Evolutionary conservation across 2,329 filamentous ascomycete species (phyloP), one percentile per base, ranked within the genome.

Genomic region (Bertia moriformis): DNA sequence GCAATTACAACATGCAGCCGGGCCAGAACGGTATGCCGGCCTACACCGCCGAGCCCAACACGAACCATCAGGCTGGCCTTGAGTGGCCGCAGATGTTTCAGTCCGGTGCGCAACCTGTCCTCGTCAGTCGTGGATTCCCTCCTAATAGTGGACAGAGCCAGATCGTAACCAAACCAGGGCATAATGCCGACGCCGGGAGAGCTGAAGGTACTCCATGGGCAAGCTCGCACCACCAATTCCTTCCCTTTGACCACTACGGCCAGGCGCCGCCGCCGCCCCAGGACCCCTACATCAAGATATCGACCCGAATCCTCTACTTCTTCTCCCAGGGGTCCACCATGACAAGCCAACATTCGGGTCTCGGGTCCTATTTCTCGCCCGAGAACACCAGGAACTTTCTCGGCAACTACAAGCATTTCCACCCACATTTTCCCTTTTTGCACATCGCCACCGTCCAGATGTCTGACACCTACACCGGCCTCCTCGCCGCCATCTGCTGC

Each of bases 61-160:
- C 68, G 59, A 69, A 69, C 58, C 73, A 77, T 61, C 67, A 71
- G 62, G 65, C 67, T 56, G 61, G 69, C 65, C 64, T 81, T 65
- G 80, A 85, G 63, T 86, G 81, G 81, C 71, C 78, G 53, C 72
- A 80, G 57, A 82, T 86, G 75, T 84, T 84, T 66, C 79, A 78
- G 65, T 61, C 77, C 65, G 77, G 76, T 70, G 68, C 73, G 63
- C 73, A 79, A 60, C 22, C 7, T 27, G 65, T 68, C 59, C 77
- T 73, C 61, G 70, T 72, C 65, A 71, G 66, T 61, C 64, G 64
- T 56, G 66, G 69, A 55, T 76, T 72, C 62, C 63, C 67, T 57
- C 62, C 78, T 69, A 78, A 78, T 67, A 66, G 71, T 69, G 68
- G 71, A 59, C 70, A 78, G 64, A 75, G 67, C 60, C 78, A 78